Evolutionary conservation across 208 protist genomes (phyloP), one percentile per base, ranked within the genome.

Genomic region (Wallacemonas sp.): DNA sequence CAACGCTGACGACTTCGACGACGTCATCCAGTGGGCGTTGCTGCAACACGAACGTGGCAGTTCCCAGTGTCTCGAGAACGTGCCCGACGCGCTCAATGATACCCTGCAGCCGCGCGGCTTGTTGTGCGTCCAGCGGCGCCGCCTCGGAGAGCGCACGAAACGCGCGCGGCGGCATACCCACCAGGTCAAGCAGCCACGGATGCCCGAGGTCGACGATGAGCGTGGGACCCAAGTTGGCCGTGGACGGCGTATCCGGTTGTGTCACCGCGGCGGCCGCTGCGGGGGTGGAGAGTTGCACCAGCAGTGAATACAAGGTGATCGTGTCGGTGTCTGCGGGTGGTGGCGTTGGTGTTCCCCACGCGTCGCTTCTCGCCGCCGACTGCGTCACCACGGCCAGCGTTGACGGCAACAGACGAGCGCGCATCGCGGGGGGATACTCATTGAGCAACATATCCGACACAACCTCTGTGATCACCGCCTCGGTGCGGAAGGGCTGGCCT

Each of bases 131-230:
- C 10, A 32, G 66, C 0, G 44, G 45, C 17, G 29, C 33, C 5
- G 73, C 76, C 13, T 69, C 37, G 5, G 78, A 87, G 21, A 91
- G 68, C 2, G 53, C 55, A 3, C 74, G 62, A 48, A 91, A 88
- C 21, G 62, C 36, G 3, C 57, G 76, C 0, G 74, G 67, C 17
- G 78, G 60, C 85, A 91, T 88, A 13, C 79, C 76, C 10, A 91
- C 53, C 6, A 83, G 66, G 32, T 75, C 68, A 37, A 34, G 70
- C 68, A 91, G 71, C 81, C 85, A 91, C 27, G 55, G 26, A 48
- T 91, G 72, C n/a, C 85, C 85, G 1, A 91, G 62, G 60, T 91
- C 85, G 17, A 88, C 85, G 12, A 73, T 34, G 8, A 83, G 58
- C 65, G 37, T 72, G 66, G 21, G 63, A 54, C 41, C 65, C 76